Evolutionary conservation across 2,329 filamentous ascomycete genomes (phyloP).

Genomic region (Ceratocystis papillata): DNA sequence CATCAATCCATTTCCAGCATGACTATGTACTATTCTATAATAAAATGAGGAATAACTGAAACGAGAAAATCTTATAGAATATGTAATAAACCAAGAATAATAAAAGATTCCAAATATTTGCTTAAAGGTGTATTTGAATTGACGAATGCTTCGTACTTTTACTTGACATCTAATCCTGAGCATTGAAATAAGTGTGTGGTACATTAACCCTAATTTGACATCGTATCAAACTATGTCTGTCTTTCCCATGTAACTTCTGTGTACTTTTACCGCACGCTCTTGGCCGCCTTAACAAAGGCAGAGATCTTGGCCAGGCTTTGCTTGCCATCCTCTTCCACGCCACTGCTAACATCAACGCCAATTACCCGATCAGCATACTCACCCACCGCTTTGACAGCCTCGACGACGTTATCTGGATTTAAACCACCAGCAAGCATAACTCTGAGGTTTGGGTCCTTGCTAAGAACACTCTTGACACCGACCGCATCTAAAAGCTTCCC

Average conservation of each 20-base stretch:
- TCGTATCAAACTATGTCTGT: neutral
- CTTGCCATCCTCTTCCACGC: conserved; percentile 72
- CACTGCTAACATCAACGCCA: conserved; percentile 87
- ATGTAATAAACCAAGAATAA: too few relatives aligned
- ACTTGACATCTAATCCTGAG: neutral
- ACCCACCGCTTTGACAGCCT: conserved; percentile 53
- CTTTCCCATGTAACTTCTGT: neutral
- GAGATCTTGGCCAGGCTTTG: conserved; percentile 74
- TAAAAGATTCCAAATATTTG: too few relatives aligned
- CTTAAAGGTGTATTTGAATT: too few relatives aligned
- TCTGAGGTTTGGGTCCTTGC: conserved; percentile 56
- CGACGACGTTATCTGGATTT: conserved; percentile 63
- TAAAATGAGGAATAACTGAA: too few relatives aligned
- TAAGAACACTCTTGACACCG: conserved; percentile 56
- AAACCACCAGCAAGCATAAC: conserved; percentile 80
- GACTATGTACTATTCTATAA: too few relatives aligned
- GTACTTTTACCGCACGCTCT: conserved; percentile 41
- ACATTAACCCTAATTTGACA: neutral
- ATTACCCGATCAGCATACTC: conserved; percentile 50
- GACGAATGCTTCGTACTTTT: too few relatives aligned
- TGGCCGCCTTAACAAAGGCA: conserved; percentile 67
- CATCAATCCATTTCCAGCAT: too few relatives aligned
- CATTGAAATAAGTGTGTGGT: neutral
- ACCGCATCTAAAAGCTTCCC: conserved; percentile 66
- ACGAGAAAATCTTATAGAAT: too few relatives aligned